These are phyloP conservation scores for Dictyostelium firmibasis DNA, from an alignment of 78 protist species.

Conservation along the genomic window DNA sequence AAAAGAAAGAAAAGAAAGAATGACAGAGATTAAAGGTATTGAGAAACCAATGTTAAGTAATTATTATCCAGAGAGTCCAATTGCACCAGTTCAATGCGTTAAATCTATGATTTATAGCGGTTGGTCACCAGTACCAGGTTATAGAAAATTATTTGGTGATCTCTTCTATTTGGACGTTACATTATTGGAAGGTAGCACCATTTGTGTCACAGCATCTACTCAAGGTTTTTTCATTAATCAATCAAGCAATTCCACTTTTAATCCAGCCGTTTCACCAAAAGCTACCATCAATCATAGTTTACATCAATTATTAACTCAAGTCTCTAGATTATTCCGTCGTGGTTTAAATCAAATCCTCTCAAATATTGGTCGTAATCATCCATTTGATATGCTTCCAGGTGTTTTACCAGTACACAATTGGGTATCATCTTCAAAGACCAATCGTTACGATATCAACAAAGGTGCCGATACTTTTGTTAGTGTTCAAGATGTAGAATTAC, in stretches of 20 bases:
- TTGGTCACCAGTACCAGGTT: conserved; percentile 86
- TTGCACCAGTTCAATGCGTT: conserved; percentile 28
- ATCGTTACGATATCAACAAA: conserved; percentile 4
- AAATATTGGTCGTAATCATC: background rate
- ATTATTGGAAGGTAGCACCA: conserved; percentile 21
- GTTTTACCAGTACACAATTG: conserved; percentile 24
- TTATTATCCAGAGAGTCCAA: conserved; percentile 40
- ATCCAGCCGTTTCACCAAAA: background rate
- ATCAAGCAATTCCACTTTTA: conserved; percentile 23
- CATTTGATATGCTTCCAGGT: conserved; percentile 49
- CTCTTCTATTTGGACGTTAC: conserved; percentile 80
- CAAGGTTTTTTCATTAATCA: conserved; percentile 77
- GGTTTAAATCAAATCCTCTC: conserved; percentile 10
- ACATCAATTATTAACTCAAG: conserved; percentile 30
- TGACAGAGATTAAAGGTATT: conserved; percentile 1
- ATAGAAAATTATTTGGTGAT: conserved; percentile 76
- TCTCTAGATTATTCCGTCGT: background rate
- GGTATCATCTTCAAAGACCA: background rate
- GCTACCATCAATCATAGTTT: conserved; percentile 14
- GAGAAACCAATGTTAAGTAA: conserved; percentile 13
- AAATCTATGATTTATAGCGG: conserved; percentile 65
- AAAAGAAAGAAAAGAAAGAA: conserved; percentile 34
- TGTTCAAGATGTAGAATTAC: conserved; percentile 33
- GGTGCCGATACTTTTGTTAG: conserved; percentile 33
- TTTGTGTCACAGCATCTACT: conserved; percentile 60